phyloP scores from a whole-genome alignment of 345 rosid species.

The Boechera retrofracta region DNA sequence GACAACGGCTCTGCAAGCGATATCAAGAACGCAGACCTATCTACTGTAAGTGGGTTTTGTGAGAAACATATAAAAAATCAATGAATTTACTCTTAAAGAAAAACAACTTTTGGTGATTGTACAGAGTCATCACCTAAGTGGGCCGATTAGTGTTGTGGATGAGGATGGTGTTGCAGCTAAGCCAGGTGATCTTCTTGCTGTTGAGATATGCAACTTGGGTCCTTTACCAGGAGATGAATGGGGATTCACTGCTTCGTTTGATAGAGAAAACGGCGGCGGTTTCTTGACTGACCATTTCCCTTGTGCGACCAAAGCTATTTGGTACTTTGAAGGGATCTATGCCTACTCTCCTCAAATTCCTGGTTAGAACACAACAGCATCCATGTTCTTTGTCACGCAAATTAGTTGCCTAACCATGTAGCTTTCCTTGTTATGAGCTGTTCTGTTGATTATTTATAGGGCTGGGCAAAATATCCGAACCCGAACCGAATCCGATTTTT shows the following conservation, averaged over 20 bases:
- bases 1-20: constrained; percentile 67
- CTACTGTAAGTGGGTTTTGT: constrained; percentile 50
- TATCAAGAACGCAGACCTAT: constrained; percentile 59
- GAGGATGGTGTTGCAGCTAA: constrained; percentile 67
- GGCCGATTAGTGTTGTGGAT: constrained; percentile 73
- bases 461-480: too few species aligned
- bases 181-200: constrained; percentile 81
- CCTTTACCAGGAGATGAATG: constrained; percentile 91
- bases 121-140: constrained; percentile 81
- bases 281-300: constrained; percentile 94
- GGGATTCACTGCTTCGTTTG: constrained; percentile 81
- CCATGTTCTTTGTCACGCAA: neutral
- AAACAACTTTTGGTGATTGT: constrained; percentile 10
- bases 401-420: neutral
- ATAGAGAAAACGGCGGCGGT: constrained; percentile 92
- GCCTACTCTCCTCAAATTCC: constrained; percentile 91
- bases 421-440: neutral
- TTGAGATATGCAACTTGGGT: constrained; percentile 87
- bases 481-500: too few species aligned
- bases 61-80: neutral
- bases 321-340: constrained; percentile 92
- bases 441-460: neutral
- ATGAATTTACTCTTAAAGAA: too few species aligned
- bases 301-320: constrained; percentile 86
- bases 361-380: constrained; percentile 47